These are phyloP conservation scores for Verticillium zaregamsianum DNA, from an alignment of 2,329 filamentous ascomycete genomes.

Conservation along the genomic window DNA sequence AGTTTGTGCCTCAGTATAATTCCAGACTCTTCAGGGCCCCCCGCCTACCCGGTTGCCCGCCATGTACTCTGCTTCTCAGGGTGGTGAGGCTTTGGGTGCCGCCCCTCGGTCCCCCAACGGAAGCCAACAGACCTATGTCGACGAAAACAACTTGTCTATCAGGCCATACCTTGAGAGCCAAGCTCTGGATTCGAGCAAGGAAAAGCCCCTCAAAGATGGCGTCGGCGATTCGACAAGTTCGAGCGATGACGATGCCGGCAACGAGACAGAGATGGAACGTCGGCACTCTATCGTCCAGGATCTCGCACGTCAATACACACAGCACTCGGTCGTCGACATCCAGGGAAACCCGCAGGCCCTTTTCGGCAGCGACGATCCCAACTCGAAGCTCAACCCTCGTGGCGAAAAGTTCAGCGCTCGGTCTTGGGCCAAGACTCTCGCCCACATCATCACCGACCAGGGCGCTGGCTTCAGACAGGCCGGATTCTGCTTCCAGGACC, in stretches of 20 bases:
- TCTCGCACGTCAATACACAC: conserved; percentile 16
- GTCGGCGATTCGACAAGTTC: conserved; percentile 6
- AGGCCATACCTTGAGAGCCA: not conserved
- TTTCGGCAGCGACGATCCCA: conserved; percentile 25
- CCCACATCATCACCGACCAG: conserved; percentile 18
- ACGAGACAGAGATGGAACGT: conserved; percentile 12
- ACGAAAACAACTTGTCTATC: conserved; percentile 3
- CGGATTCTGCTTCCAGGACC: conserved; percentile 37
- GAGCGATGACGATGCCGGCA: conserved; percentile 4
- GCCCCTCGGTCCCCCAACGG: conserved; percentile 4
- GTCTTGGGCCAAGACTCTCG: conserved; percentile 26
- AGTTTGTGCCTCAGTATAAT: not conserved
- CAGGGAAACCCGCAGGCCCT: conserved; percentile 18
- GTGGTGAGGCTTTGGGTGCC: not conserved
- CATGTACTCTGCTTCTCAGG: not conserved
- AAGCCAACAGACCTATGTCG: conserved; percentile 11
- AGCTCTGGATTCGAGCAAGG: not conserved
- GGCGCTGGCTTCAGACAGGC: conserved; percentile 21
- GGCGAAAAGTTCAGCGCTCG: conserved; percentile 46
- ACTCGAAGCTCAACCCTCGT: conserved; percentile 44
- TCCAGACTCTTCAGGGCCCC: not conserved
- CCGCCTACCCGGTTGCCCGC: not conserved
- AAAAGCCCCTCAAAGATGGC: not conserved
- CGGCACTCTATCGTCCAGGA: conserved; percentile 17
- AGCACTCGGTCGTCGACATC: conserved; percentile 11